These are phyloP conservation scores for Leishmania gerbilli DNA, from an alignment of 208 protist genomes.

Conservation along the genomic window DNA sequence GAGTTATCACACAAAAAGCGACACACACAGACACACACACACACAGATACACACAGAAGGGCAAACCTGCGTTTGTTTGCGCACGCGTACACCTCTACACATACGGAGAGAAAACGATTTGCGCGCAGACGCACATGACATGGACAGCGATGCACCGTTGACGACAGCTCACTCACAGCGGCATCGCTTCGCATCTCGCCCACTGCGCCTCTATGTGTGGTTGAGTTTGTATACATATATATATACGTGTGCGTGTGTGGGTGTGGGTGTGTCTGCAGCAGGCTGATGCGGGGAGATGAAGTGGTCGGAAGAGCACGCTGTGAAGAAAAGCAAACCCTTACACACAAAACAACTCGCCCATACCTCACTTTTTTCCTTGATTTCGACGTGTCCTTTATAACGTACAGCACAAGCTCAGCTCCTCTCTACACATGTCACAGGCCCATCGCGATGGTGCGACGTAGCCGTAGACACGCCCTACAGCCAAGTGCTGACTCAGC, in stretches of 20 bases:
- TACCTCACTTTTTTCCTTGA: no score
- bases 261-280: not conserved
- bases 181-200: not conserved
- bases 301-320: not conserved
- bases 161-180: not conserved
- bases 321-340: not conserved
- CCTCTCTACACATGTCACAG: not conserved
- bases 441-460: not conserved
- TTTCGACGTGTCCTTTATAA: not conserved
- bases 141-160: not conserved
- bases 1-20: not conserved
- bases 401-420: not conserved
- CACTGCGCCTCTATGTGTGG: not conserved
- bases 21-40: not conserved
- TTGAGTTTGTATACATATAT: not conserved
- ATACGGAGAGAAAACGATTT: constrained; percentile 6
- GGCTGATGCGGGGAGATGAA: no score
- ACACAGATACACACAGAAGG: not conserved
- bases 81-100: not conserved
- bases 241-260: no score
- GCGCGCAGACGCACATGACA: not conserved
- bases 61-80: no score
- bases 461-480: not conserved
- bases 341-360: not conserved
- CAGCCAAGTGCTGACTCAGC: not conserved